Evolutionary conservation across 2,329 filamentous ascomycete species (phyloP).

Genomic region (Monilinia vaccinii-corymbosi): DNA sequence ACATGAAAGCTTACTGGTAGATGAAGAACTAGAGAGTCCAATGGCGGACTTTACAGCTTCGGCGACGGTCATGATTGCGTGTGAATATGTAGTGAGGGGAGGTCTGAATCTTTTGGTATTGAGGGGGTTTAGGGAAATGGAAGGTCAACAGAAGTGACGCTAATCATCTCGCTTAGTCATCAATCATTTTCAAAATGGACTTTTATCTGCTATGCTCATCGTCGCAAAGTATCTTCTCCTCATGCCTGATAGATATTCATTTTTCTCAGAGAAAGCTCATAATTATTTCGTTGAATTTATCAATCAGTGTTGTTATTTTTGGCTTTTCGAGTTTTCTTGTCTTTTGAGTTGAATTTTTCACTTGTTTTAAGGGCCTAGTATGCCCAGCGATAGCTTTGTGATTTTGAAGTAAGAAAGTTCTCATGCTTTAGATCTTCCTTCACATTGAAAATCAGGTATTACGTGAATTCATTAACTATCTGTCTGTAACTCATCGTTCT

Average conservation of each 20-base stretch:
- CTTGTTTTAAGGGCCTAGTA: not conserved
- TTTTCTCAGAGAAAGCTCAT: no score
- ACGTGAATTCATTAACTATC: not conserved
- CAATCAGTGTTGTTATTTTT: no score
- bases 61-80: constrained; percentile 35
- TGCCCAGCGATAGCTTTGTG: not conserved
- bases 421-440: not conserved
- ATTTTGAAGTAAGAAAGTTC: not conserved
- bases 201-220: no score
- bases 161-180: constrained; percentile 1
- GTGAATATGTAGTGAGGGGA: not conserved
- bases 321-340: not conserved
- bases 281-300: no score
- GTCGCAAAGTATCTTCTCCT: no score
- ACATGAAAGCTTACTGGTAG: constrained; percentile 18
- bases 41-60: constrained; percentile 40
- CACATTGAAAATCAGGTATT: not conserved
- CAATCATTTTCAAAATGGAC: no score
- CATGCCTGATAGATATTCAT: no score
- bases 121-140: not conserved
- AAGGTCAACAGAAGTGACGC: not conserved
- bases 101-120: not conserved
- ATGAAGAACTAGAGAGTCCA: constrained; percentile 32
- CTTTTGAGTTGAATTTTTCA: not conserved
- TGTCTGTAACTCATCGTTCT: not conserved